Conservation (phyloP, 768 basidiomycete species). For the Termitomyces eurrhizus region DNA sequence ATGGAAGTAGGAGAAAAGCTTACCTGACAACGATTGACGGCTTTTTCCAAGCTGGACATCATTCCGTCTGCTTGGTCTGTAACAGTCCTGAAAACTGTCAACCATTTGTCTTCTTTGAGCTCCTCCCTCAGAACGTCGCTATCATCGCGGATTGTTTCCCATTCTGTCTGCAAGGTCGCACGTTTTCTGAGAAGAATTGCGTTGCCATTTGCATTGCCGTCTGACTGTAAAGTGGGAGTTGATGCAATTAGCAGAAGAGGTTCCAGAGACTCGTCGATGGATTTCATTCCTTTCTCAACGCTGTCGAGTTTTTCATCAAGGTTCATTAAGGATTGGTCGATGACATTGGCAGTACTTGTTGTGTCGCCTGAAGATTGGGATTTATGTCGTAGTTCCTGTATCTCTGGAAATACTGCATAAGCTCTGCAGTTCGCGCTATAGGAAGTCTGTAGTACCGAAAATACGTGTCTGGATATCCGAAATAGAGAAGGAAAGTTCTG, state of each 20-base stretch:
- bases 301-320: conserved; percentile 77
- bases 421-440: background rate
- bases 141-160: conserved; percentile 78
- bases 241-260: conserved; percentile 49
- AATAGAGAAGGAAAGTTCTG: conserved; percentile 81
- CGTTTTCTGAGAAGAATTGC: conserved; percentile 68
- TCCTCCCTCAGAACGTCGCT: conserved; percentile 84
- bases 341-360: conserved; percentile 58
- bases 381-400: conserved; percentile 90
- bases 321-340: conserved; percentile 77
- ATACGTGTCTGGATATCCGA: conserved; percentile 91
- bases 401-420: conserved; percentile 47
- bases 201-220: conserved; percentile 35
- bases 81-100: conserved; percentile 91
- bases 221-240: conserved; percentile 42
- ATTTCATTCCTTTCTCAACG: conserved; percentile 68
- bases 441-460: conserved; percentile 51
- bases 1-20: conserved; percentile 6
- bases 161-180: conserved; percentile 66
- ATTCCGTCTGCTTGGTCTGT: conserved; percentile 95
- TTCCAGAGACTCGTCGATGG: conserved; percentile 60
- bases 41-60: conserved; percentile 96
- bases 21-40: conserved; percentile 86
- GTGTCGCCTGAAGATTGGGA: conserved; percentile 61
- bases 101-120: conserved; percentile 95